phyloP scores from a whole-genome alignment of 148 eudicot genomes.

The Beta vulgaris region DNA sequence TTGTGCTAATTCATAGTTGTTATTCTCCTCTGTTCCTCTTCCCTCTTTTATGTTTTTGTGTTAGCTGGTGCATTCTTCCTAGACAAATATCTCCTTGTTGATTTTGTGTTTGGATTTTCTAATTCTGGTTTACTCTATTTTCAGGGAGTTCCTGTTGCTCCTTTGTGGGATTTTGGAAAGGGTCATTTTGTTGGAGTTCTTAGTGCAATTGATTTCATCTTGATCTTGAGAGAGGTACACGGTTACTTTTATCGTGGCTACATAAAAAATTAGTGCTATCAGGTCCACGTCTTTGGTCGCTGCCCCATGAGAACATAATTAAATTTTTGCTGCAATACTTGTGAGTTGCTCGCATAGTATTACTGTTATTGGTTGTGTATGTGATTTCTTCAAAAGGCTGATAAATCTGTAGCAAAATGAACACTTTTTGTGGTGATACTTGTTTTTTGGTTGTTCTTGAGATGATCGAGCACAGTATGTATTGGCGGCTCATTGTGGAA shows the following conservation, averaged over 20 bases:
- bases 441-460: background rate
- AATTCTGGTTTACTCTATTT: constrained; percentile 26
- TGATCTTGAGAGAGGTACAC: constrained; percentile 86
- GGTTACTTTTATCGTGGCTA: background rate
- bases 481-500: background rate
- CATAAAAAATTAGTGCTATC: no score
- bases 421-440: background rate
- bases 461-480: background rate
- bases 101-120: background rate
- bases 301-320: background rate
- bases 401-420: background rate
- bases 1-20: background rate
- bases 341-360: background rate
- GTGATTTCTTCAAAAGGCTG: background rate
- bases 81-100: background rate
- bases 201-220: constrained; percentile 82
- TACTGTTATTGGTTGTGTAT: no score
- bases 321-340: background rate
- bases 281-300: background rate
- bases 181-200: constrained; percentile 87
- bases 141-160: constrained; percentile 87
- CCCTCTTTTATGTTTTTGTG: background rate
- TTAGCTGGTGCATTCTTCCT: background rate
- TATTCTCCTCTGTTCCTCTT: background rate
- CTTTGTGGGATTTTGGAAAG: constrained; percentile 81